Percentiles rank a stretch among this genome's conserved stretches.
These are phyloP conservation scores for Pharus latifolius DNA, from an alignment of 176 grass and related monocot species.

Conservation along the genomic window DNA sequence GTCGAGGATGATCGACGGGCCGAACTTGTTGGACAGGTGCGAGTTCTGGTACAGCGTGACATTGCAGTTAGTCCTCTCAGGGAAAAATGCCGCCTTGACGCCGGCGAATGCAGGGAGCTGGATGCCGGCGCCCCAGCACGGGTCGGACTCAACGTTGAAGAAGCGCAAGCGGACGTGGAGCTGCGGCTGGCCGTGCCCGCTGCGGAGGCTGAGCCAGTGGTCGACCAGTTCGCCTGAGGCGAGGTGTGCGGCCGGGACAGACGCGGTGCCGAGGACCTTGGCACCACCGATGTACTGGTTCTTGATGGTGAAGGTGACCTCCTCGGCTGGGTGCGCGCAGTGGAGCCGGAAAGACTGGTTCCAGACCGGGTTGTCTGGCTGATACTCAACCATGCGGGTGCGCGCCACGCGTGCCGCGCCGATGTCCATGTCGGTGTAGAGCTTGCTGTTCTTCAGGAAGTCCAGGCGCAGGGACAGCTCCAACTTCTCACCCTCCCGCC, in stretches of 20 bases:
- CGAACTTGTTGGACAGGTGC: slow-evolving; percentile 43
- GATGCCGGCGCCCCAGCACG: slow-evolving; percentile 49
- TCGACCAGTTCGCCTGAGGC: slow-evolving; percentile 24
- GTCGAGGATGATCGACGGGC: slow-evolving; percentile 26
- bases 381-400: slow-evolving; percentile 59
- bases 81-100: slow-evolving; percentile 46
- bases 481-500: slow-evolving; percentile 44
- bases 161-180: slow-evolving; percentile 40
- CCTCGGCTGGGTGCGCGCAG: slow-evolving; percentile 40
- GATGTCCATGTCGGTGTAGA: slow-evolving; percentile 68
- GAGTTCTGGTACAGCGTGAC: slow-evolving; percentile 77
- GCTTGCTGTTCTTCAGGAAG: slow-evolving; percentile 29
- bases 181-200: slow-evolving; percentile 31
- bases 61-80: slow-evolving; percentile 37
- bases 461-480: slow-evolving; percentile 33
- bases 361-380: slow-evolving; percentile 46
- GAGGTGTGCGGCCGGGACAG: slow-evolving; percentile 26
- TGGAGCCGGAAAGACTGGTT: slow-evolving; percentile 85
- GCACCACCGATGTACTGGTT: slow-evolving; percentile 53
- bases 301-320: slow-evolving; percentile 49
- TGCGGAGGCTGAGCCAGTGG: slow-evolving; percentile 37
- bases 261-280: slow-evolving; percentile 32
- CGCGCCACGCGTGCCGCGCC: slow-evolving; percentile 57
- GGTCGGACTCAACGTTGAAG: slow-evolving; percentile 30
- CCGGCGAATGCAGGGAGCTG: slow-evolving; percentile 21